These are phyloP conservation scores for Speleostelium caveatum DNA, from an alignment of 78 protist genomes.

Conservation along the genomic window DNA sequence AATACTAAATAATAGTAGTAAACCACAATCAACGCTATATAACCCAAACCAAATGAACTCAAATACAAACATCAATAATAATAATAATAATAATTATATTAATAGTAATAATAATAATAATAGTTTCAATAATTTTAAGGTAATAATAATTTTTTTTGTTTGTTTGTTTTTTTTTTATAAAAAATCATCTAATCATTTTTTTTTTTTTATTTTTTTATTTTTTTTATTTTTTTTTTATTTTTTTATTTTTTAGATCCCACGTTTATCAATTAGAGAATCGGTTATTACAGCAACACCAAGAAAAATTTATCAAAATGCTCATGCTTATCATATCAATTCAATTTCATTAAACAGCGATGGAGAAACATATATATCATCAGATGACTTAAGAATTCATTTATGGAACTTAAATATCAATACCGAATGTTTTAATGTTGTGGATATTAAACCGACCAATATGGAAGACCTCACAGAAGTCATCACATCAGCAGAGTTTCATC, in stretches of 20 bases:
- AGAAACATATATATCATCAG: conserved; percentile 86
- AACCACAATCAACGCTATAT: background rate
- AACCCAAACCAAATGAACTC: background rate
- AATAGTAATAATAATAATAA: conserved; percentile 26
- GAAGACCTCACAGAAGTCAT: conserved; percentile 98
- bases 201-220: too few relatives aligned
- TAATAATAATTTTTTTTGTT: background rate
- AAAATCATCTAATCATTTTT: background rate
- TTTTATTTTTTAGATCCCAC: conserved; percentile 54
- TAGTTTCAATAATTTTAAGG: conserved; percentile 44
- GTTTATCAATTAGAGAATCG: conserved; percentile 63
- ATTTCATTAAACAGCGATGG: conserved; percentile 87
- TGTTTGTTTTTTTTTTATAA: background rate
- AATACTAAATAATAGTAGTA: background rate
- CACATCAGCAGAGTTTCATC: conserved; percentile 97
- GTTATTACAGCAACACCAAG: conserved; percentile 76
- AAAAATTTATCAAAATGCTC: conserved; percentile 95
- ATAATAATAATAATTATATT: conserved; percentile 22
- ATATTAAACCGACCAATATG: conserved; percentile 98
- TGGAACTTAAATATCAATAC: conserved; percentile 93
- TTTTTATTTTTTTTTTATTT: background rate
- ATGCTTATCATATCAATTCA: conserved; percentile 98
- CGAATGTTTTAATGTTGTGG: conserved; percentile 94
- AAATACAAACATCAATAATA: background rate
- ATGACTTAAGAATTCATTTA: conserved; percentile 98